Base-by-base conservation (phyloP, 257 asterid genomes). In the Verbena officinalis region DNA sequence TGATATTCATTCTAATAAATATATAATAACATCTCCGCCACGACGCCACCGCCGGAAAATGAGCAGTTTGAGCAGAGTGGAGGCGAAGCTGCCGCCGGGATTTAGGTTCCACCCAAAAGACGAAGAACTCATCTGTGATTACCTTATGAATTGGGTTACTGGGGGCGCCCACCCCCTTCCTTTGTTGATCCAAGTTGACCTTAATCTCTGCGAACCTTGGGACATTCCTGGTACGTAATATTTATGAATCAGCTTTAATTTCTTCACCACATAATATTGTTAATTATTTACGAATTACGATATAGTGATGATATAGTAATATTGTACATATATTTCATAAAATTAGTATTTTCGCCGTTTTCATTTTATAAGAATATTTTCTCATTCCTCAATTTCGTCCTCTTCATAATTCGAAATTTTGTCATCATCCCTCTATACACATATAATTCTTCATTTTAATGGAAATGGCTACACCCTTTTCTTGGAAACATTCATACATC, bases 171-270 rank as follows among this genome's bases (percentile, higher is more conserved):
- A 39, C 27, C 83, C 73, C 1, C 73, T 61, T 11, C 95, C 97
- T 69, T 73, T 67, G 17, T 17, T 89, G 71, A 75, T 89, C 62
- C 78, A 86, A 64, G 91, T 92, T 70, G 98, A 92, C 77, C 96
- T 92, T 13, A 89, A 92, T 65, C 89, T 77, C 75, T 85, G 87
- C 62, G 98, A 92, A 59, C 97, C 98, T 20, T 92, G 98, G 98
- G 98, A 92, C 64, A 76, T 92, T 81, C 98, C 98, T 24, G 84
- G 98, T 91, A 44, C 5, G 33, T 5, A 27, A 5, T 27, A 27
- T 27, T 27, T 5, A 27, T 27, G 33, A 27, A 27, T 27, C n/a
- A n/a, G n/a, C n/a, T n/a, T n/a, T n/a, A n/a, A n/a, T n/a, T n/a
- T n/a, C n/a, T n/a, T n/a, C n/a, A n/a, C n/a, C n/a, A n/a, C n/a